Evolutionary conservation across 352 stramenopile species (phyloP).

Genomic region (Phytophthora sp.): DNA sequence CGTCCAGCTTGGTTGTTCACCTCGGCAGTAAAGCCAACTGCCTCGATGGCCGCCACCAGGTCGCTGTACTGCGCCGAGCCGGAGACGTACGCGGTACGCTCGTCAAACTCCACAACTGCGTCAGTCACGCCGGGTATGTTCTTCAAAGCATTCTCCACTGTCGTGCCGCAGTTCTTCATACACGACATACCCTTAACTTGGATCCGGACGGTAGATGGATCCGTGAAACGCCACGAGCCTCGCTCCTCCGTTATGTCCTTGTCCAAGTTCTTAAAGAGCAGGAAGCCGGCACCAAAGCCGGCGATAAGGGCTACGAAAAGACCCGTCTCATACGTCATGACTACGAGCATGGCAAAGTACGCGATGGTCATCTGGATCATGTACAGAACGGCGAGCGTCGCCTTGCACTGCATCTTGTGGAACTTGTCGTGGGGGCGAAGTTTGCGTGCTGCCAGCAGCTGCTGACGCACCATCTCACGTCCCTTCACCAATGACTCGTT

Average conservation of each 20-base stretch:
- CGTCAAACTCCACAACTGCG: constrained; percentile 79
- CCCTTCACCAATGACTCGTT: constrained; percentile 73
- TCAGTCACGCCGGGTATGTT: constrained; percentile 67
- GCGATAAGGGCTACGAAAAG: constrained; percentile 77
- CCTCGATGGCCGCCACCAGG: constrained; percentile 70
- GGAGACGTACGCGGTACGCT: constrained; percentile 76
- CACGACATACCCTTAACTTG: constrained; percentile 92
- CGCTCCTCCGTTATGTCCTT: constrained; percentile 73
- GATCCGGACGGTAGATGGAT: constrained; percentile 74
- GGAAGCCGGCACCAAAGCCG: constrained; percentile 73
- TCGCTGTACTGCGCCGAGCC: constrained; percentile 56
- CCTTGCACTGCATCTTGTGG: constrained; percentile 72
- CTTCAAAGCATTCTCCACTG: constrained; percentile 84
- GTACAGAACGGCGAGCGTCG: constrained; percentile 66
- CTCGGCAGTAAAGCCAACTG: constrained; percentile 70
- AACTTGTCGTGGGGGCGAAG: constrained; percentile 48
- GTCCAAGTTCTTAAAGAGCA: constrained; percentile 79
- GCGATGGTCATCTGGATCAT: constrained; percentile 85
- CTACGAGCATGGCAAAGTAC: constrained; percentile 85
- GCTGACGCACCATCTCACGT: constrained; percentile 57
- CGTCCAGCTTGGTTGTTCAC: constrained; percentile 36
- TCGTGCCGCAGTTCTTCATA: constrained; percentile 96
- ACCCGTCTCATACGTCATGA: constrained; percentile 84
- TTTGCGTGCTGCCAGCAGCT: constrained; percentile 48
- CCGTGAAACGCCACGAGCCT: constrained; percentile 71